Evolutionary conservation across 1,284 basidiomycete genomes (phyloP), one percentile per base, ranked within the genome.

Genomic region (Puccinia horiana): DNA sequence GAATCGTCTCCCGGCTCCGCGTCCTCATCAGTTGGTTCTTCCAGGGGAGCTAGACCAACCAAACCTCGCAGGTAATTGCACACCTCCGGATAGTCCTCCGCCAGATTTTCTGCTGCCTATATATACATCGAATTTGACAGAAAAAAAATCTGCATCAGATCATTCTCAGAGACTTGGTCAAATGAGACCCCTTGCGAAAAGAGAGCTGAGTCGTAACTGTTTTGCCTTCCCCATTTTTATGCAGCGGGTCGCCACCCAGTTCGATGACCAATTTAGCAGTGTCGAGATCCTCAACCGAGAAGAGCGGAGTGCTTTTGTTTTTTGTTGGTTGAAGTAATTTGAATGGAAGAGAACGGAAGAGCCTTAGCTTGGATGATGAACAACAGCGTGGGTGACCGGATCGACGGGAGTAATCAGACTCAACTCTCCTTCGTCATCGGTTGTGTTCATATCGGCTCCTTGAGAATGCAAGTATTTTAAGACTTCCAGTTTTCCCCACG

Each of bases 361-460:
- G 52, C 29, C 63, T 67, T 8, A 67, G 63, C 35, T 42, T 42
- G 32, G 23, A 58, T 54, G 52, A 61, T 44, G 40, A n/a, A 42
- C 18, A 4, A 23, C 37, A 23, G 29, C 49, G 49, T 18, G 11
- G 49, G 49, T 20, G 20, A 18, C 8, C 56, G 4, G 5, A 58
- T 32, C 14, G 49, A 63, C 37, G 26, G 42, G 18, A 78, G 26
- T 11, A 77, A 65, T 40, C 26, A 35, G 23, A 82, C 83, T 73
- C 63, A 80, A 83, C 83, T 96, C 95, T 26, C 93, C 93, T 86
- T 97, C 95, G 75, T 89, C 90, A 86, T 97, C 95, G 2, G 91
- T 89, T 82, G 95, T 87, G 86, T 97, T 95, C 83, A 96, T 92
- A 86, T 96, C 90, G 78, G 94, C 95, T 29, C 94, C 94, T 85